Conservation (phyloP, 768 basidiomycete genomes). For the Coprinopsis marcescibilis region DNA sequence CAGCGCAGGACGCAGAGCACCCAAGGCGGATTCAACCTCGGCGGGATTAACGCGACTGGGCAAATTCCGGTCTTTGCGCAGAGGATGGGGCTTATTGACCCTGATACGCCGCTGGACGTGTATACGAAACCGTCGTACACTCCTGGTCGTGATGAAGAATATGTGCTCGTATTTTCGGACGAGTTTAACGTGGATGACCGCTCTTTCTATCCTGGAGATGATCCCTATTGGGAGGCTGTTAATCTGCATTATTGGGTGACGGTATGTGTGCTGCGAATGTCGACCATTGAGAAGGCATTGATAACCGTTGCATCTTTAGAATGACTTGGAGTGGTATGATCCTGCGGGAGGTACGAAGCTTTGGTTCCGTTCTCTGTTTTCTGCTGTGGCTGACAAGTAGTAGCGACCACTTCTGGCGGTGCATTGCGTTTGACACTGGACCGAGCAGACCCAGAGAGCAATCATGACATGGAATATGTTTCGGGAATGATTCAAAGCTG, state of each 20-base stretch:
- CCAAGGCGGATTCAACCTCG: constrained; percentile 51
- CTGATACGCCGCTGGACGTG: constrained; percentile 54
- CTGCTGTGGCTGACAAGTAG: constrained; percentile 16
- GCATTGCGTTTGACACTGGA: constrained; percentile 63
- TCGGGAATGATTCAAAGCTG: constrained; percentile 32
- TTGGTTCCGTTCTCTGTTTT: background rate
- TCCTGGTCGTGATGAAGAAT: constrained; percentile 35
- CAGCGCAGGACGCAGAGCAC: no score
- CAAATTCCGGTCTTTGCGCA: constrained; percentile 50
- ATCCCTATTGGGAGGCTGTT: constrained; percentile 46
- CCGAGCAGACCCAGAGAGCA: constrained; percentile 33
- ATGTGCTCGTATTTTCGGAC: constrained; percentile 56
- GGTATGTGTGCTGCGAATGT: constrained; percentile 20
- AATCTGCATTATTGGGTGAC: constrained; percentile 56
- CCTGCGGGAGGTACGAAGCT: constrained; percentile 35
- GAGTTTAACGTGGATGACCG: constrained; percentile 67
- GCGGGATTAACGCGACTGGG: constrained; percentile 59
- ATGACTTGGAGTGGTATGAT: constrained; percentile 68
- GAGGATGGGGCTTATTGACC: constrained; percentile 59
- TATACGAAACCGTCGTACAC: constrained; percentile 44
- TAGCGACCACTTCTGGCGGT: constrained; percentile 55
- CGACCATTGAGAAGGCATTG: constrained; percentile 25
- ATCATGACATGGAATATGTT: constrained; percentile 62
- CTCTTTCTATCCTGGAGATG: constrained; percentile 54
- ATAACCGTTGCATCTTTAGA: constrained; percentile 46